Percentiles rank a stretch among this genome's conserved stretches.
These are phyloP conservation scores for Yamadazyma kanchanaburiensis DNA, from an alignment of 1,139 yeast genomes.

Conservation along the genomic window DNA sequence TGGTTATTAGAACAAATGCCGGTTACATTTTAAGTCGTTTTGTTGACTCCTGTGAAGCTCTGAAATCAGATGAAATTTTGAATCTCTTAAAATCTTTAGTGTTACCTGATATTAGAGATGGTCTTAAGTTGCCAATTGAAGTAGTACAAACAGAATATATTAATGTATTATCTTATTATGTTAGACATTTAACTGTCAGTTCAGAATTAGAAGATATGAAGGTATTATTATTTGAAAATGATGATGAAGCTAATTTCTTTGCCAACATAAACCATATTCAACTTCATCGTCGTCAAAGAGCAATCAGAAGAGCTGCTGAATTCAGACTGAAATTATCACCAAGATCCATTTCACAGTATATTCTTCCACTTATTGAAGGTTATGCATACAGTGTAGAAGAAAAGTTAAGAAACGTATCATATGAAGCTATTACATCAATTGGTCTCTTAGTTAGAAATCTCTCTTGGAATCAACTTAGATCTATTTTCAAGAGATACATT, in stretches of 20 bases:
- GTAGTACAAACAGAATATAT: constrained; percentile 71
- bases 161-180: constrained; percentile 59
- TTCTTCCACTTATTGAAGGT: constrained; percentile 82
- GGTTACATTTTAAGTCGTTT: constrained; percentile 62
- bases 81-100: constrained; percentile 52
- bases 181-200: constrained; percentile 47
- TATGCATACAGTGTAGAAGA: constrained; percentile 62
- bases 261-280: constrained; percentile 80
- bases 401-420: constrained; percentile 66
- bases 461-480: constrained; percentile 79
- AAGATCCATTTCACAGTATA: constrained; percentile 68
- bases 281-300: constrained; percentile 79
- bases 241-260: constrained; percentile 86
- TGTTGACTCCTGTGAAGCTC: constrained; percentile 50
- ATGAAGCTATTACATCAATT: constrained; percentile 67
- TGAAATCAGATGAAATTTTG: constrained; percentile 34
- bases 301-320: constrained; percentile 57
- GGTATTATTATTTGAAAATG: constrained; percentile 58
- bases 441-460: constrained; percentile 57
- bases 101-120: constrained; percentile 65
- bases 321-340: constrained; percentile 45
- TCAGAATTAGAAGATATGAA: constrained; percentile 66
- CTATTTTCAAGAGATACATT: constrained; percentile 69
- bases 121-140: constrained; percentile 62
- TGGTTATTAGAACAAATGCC: constrained; percentile 79